Evolutionary conservation across 1,284 basidiomycete genomes (phyloP).

Genomic region (Austropuccinia psidii): DNA sequence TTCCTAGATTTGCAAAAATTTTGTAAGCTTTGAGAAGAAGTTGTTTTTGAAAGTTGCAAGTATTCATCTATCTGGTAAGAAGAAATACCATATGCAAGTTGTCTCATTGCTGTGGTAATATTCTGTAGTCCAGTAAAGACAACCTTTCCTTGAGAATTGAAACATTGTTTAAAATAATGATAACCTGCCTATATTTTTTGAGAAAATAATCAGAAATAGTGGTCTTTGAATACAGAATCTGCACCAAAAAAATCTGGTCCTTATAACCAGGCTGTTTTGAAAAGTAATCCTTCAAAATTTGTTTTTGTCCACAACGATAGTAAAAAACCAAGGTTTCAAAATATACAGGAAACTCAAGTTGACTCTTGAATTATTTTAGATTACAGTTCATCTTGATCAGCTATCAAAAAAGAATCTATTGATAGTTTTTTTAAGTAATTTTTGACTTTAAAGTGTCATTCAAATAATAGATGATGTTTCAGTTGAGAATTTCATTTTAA

Average conservation of each 20-base stretch:
- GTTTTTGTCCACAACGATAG: neutral
- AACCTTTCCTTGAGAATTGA: neutral
- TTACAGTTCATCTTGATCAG: too few species aligned
- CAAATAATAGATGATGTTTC: too few species aligned
- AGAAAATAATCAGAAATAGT: neutral
- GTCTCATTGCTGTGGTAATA: neutral
- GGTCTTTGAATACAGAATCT: neutral
- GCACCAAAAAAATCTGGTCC: neutral
- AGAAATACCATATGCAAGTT: slow-evolving; percentile 1
- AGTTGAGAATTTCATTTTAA: too few species aligned
- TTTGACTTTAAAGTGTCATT: too few species aligned
- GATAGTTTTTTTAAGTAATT: too few species aligned
- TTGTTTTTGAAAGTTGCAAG: neutral
- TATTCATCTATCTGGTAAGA: neutral
- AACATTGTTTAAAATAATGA: neutral
- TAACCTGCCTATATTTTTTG: too few species aligned
- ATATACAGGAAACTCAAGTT: too few species aligned
- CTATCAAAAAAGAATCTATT: too few species aligned
- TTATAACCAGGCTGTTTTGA: neutral
- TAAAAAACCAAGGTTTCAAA: neutral
- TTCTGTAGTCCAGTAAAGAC: neutral
- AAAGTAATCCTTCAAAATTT: neutral
- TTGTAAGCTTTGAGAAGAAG: neutral
- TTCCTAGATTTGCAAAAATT: neutral
- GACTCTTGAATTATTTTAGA: too few species aligned